These are phyloP conservation scores for Prunus mira DNA, from an alignment of 306 rosid genomes.

Conservation along the genomic window DNA sequence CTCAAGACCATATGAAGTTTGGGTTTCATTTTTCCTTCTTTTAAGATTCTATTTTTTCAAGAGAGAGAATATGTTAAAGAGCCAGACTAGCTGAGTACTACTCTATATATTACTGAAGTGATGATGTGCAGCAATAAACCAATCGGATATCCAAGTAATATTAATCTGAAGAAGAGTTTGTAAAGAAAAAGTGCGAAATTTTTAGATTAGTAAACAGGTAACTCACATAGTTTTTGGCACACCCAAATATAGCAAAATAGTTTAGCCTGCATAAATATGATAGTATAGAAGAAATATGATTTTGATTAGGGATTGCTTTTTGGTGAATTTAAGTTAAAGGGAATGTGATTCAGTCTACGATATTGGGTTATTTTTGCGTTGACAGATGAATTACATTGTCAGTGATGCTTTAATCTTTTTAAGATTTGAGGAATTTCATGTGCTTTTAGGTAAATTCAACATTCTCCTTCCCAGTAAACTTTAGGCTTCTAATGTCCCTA, in stretches of 20 bases:
- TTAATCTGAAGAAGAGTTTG: not conserved
- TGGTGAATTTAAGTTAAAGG: not conserved
- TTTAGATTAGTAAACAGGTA: not conserved
- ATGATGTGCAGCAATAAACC: not conserved
- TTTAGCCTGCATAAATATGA: not conserved
- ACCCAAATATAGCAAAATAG: not conserved
- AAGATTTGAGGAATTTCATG: not conserved
- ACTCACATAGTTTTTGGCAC: not conserved
- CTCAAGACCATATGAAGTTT: not conserved
- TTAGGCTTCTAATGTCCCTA: not conserved
- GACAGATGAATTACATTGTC: not conserved
- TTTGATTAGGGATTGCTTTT: not conserved
- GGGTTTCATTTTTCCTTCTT: not conserved
- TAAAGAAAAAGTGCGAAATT: not conserved
- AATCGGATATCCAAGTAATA: not conserved
- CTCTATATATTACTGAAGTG: not conserved
- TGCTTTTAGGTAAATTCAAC: not conserved
- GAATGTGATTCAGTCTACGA: not conserved
- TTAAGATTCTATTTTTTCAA: not conserved
- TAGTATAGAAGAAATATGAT: not conserved
- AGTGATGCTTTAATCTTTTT: not conserved
- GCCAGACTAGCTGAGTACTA: not conserved
- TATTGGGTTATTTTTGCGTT: not conserved
- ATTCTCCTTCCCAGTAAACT: not conserved
- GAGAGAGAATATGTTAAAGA: not conserved